These are phyloP conservation scores for Harringtonia lauricola DNA, from an alignment of 2,329 filamentous ascomycete species.

Conservation along the genomic window DNA sequence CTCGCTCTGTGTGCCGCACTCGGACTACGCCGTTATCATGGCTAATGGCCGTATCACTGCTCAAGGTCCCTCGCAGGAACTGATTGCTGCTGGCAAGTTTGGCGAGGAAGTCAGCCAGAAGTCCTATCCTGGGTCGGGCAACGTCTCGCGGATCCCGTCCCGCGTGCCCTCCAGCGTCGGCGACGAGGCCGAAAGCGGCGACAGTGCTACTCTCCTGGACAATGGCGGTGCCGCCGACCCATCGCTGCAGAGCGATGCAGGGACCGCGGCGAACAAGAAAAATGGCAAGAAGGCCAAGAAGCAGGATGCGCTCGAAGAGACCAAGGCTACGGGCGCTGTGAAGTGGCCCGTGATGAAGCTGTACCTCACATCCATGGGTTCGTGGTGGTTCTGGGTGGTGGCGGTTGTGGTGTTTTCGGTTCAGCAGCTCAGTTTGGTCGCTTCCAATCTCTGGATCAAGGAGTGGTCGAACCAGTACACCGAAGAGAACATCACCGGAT, in stretches of 20 bases:
- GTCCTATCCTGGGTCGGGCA: slow-evolving; percentile 58
- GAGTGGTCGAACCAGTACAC: slow-evolving; percentile 90
- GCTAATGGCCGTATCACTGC: slow-evolving; percentile 73
- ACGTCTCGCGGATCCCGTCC: slow-evolving; percentile 64
- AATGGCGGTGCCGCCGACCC: slow-evolving; percentile 38
- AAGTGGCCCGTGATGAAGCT: slow-evolving; percentile 78
- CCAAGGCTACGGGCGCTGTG: slow-evolving; percentile 75
- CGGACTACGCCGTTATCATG: slow-evolving; percentile 72
- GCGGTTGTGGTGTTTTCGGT: slow-evolving; percentile 64
- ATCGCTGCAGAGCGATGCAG: slow-evolving; percentile 27
- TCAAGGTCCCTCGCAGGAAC: slow-evolving; percentile 66
- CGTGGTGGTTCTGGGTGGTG: slow-evolving; percentile 87
- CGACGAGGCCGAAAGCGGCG: slow-evolving; percentile 45
- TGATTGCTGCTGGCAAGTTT: slow-evolving; percentile 79
- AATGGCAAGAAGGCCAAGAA: slow-evolving; percentile 50
- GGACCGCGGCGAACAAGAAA: slow-evolving; percentile 30
- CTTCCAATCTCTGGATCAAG: slow-evolving; percentile 88
- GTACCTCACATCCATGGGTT: slow-evolving; percentile 86
- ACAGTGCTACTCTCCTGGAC: slow-evolving; percentile 42
- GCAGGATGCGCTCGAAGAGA: slow-evolving; percentile 53
- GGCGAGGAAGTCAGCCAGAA: slow-evolving; percentile 71
- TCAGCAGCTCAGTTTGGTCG: slow-evolving; percentile 78
- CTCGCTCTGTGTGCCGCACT: slow-evolving; percentile 70
- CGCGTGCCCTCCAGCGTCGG: slow-evolving; percentile 66
- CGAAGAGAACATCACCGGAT: slow-evolving; percentile 18